Evolutionary conservation across 306 rosid genomes (phyloP).

Genomic region (Acmispon strigosus): DNA sequence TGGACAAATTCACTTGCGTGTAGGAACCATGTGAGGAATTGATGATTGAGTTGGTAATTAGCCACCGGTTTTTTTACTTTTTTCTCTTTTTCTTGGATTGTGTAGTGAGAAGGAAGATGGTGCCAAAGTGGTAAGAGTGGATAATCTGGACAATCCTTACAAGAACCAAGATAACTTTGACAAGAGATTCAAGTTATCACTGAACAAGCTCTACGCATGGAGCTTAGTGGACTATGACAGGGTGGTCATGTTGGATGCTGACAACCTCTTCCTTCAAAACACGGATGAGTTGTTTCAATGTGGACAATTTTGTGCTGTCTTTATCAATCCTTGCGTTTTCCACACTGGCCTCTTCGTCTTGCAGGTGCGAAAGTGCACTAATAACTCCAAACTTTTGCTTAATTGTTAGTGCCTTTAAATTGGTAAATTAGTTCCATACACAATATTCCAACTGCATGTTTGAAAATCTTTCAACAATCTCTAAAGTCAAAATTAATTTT

Average conservation of each 20-base stretch:
- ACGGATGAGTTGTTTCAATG: slow-evolving; percentile 83
- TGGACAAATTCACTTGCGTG: background rate
- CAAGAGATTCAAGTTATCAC: slow-evolving; percentile 57
- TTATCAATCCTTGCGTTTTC: slow-evolving; percentile 84
- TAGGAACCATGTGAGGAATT: background rate
- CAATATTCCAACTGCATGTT: too few species aligned
- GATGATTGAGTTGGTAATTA: background rate
- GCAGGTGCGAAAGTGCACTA: slow-evolving; percentile 33
- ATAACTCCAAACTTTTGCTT: background rate
- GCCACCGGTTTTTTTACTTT: background rate
- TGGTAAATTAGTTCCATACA: too few species aligned
- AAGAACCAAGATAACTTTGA: slow-evolving; percentile 58
- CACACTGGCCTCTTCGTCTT: slow-evolving; percentile 90
- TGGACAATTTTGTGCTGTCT: slow-evolving; percentile 84
- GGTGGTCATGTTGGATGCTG: slow-evolving; percentile 85
- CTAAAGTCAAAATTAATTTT: background rate
- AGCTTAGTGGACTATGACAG: slow-evolving; percentile 75
- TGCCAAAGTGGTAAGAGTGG: slow-evolving; percentile 78
- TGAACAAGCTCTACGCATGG: slow-evolving; percentile 93
- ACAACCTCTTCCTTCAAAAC: slow-evolving; percentile 72
- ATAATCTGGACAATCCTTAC: slow-evolving; percentile 77
- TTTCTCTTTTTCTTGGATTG: background rate
- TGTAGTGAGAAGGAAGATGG: slow-evolving; percentile 75
- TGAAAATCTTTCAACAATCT: too few species aligned
- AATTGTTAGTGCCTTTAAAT: background rate